phyloP scores from a whole-genome alignment of 495 filamentous ascomycete species.

The Thermochaetoides thermophila region DNA sequence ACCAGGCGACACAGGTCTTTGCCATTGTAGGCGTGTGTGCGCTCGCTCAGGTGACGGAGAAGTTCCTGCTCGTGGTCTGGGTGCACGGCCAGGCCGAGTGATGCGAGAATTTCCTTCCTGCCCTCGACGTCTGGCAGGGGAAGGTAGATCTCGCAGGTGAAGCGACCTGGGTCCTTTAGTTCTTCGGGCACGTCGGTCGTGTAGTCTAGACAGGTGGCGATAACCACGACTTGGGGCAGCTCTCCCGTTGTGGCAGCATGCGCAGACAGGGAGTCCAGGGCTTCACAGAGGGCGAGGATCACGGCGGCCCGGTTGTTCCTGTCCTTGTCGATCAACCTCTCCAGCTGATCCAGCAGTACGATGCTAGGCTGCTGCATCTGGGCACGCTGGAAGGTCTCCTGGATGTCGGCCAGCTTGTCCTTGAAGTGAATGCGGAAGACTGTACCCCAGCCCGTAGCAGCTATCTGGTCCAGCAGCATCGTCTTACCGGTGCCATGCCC shows the following conservation, averaged over 20 bases:
- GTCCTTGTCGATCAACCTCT: slow-evolving; percentile 56
- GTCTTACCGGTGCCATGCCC: slow-evolving; percentile 75
- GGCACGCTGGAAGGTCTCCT: slow-evolving; percentile 59
- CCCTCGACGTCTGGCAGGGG: slow-evolving; percentile 61
- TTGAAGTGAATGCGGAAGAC: slow-evolving; percentile 43
- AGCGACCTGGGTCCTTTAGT: slow-evolving; percentile 49
- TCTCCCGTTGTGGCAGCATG: slow-evolving; percentile 19
- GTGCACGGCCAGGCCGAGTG: slow-evolving; percentile 25
- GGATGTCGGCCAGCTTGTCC: slow-evolving; percentile 44
- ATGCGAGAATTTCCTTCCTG: slow-evolving; percentile 58
- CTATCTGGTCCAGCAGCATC: slow-evolving; percentile 50
- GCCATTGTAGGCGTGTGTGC: slow-evolving; percentile 40
- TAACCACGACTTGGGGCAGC: slow-evolving; percentile 39
- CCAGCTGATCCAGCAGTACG: slow-evolving; percentile 70
- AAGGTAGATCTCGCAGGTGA: slow-evolving; percentile 61
- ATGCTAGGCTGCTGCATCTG: slow-evolving; percentile 58
- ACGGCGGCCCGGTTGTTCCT: slow-evolving; percentile 32
- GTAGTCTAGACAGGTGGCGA: slow-evolving; percentile 60
- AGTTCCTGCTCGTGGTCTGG: slow-evolving; percentile 23
- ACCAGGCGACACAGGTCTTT: slow-evolving; percentile 32
- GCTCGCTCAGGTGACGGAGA: slow-evolving; percentile 30
- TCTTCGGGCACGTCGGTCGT: slow-evolving; percentile 60
- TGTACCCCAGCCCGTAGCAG: slow-evolving; percentile 51
- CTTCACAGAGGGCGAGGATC: slow-evolving; percentile 34
- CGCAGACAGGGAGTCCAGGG: slow-evolving; percentile 34